Evolutionary conservation across 768 basidiomycete genomes (phyloP), one percentile per base, ranked within the genome.

Genomic region (Rhodotorula toruloides): DNA sequence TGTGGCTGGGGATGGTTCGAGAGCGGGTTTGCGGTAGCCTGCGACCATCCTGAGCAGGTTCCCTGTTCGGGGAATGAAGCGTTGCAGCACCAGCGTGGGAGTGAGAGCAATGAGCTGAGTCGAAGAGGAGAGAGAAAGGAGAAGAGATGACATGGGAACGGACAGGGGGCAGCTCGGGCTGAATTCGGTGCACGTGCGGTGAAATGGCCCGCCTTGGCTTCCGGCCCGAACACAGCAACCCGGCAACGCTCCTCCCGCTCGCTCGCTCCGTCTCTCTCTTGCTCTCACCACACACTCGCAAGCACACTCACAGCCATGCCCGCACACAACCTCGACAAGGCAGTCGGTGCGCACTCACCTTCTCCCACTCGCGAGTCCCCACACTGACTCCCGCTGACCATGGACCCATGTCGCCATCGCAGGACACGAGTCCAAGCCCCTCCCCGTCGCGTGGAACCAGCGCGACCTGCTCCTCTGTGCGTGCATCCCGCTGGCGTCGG

Each of bases 391-490:
- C 56, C 27, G 32, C 32, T 47, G 13, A 8, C 31, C 8, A 10
- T 31, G 8, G 25, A 29, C 54, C 3, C 10, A 10, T 22, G 22
- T 34, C 49, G 25, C 16, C 29, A 13, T 40, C 14, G 39, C 36
- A 65, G 68, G 68, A 2, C 68, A 70, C 69, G 61, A 59, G 7
- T 63, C 65, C 4, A 34, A 52, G 22, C 58, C 84, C 59, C 81
- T 81, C 63, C 82, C 84, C 40, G 90, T 89, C 32, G 77, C 83
- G 1, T 92, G 90, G 90, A 90, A 88, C 75, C 85, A 86, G 78
- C 84, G 89, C 56, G 90, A 92, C 77, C 79, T 91, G 25, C 78
- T 92, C 65, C 82, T 84, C 3, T 92, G n/a, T n/a, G n/a, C n/a
- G n/a, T n/a, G n/a, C n/a, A n/a, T n/a, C n/a, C 43, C 40, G 44